Percentiles rank a stretch among this genome's conserved stretches.
These are phyloP conservation scores for Stevia rebaudiana DNA, from an alignment of 140 eudicot species.

Conservation along the genomic window DNA sequence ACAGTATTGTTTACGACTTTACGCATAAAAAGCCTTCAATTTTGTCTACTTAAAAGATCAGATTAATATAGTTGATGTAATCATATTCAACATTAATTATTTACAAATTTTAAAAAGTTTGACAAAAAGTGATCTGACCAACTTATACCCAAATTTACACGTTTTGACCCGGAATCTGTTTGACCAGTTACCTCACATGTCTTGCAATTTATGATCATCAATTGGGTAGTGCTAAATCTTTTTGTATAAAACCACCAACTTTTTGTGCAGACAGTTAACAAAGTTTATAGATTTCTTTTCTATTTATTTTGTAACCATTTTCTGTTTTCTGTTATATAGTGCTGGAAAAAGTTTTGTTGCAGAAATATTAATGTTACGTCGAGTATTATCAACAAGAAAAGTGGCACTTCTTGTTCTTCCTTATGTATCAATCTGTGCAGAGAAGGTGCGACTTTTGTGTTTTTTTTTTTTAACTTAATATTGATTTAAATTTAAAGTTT, in stretches of 20 bases:
- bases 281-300: neutral
- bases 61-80: neutral
- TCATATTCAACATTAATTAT: neutral
- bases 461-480: neutral
- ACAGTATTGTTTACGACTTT: neutral
- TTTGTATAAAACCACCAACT: neutral
- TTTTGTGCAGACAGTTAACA: neutral
- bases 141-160: neutral
- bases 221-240: constrained; percentile 4
- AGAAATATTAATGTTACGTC: constrained; percentile 83
- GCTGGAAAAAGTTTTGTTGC: constrained; percentile 99
- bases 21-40: neutral
- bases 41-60: neutral
- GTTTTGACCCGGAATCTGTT: neutral
- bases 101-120: neutral
- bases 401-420: constrained; percentile 95
- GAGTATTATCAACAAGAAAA: constrained; percentile 72
- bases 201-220: constrained; percentile 6
- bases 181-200: neutral
- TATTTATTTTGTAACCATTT: constrained; percentile 3
- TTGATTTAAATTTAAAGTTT: neutral
- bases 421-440: constrained; percentile 90
- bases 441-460: constrained; percentile 49
- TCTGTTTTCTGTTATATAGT: constrained; percentile 37
- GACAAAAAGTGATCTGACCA: neutral